These are phyloP conservation scores for Heterobasidion parviporum DNA, from an alignment of 1,284 basidiomycete species.

Conservation along the genomic window DNA sequence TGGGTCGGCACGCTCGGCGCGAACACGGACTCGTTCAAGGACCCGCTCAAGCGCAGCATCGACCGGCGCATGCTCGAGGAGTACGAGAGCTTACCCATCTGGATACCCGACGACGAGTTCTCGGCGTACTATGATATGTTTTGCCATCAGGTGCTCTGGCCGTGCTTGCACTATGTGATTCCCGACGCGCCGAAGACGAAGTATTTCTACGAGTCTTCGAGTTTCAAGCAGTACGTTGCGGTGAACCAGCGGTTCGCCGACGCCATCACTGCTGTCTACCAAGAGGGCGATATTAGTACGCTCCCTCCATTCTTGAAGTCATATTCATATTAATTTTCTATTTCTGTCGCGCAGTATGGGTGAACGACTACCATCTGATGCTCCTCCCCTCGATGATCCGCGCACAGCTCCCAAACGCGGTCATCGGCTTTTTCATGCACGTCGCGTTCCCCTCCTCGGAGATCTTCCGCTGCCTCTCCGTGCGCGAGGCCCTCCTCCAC, in stretches of 20 bases:
- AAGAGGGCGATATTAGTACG: conserved; percentile 74
- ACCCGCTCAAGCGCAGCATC: conserved; percentile 49
- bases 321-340: not conserved
- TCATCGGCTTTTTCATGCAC: conserved; percentile 86
- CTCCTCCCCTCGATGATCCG: conserved; percentile 76
- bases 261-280: conserved; percentile 62
- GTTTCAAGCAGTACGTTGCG: conserved; percentile 72
- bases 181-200: conserved; percentile 83
- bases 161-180: conserved; percentile 79
- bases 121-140: conserved; percentile 79
- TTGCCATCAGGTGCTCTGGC: conserved; percentile 88
- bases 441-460: conserved; percentile 85
- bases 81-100: conserved; percentile 60
- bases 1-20: conserved; percentile 81
- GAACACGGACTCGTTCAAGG: conserved; percentile 53
- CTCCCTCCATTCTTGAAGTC: conserved; percentile 5
- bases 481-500: conserved; percentile 55
- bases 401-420: conserved; percentile 47
- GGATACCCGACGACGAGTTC: conserved; percentile 75
- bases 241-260: conserved; percentile 84
- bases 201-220: conserved; percentile 68
- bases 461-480: conserved; percentile 78
- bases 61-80: conserved; percentile 52
- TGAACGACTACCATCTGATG: conserved; percentile 85
- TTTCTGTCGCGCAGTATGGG: conserved; percentile 43